Evolutionary conservation across 2,329 filamentous ascomycete species (phyloP), one percentile per base, ranked within the genome.

Genomic region (Piedraia hortae): DNA sequence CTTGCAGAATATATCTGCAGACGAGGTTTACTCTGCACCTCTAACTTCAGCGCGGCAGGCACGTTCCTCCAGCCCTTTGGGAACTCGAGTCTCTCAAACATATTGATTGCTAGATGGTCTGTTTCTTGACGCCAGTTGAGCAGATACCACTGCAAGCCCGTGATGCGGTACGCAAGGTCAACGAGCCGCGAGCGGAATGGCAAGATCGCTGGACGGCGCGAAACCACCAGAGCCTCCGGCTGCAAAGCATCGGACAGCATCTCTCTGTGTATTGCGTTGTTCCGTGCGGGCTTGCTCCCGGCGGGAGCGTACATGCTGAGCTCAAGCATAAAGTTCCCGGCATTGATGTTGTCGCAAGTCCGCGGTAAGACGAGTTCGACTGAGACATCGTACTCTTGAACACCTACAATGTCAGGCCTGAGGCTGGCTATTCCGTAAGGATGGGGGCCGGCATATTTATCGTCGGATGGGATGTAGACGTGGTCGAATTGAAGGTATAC

Each of bases 291-390:
- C n/a, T 17, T 18, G 13, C 38, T 37, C 32, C 36, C 44, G 4
- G 35, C 37, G 5, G 43, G 24, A 5, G 33, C 44, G 21, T 73
- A 56, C 22, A 90, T 59, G 28, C 64, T 59, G 9, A 90, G 50
- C 20, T 73, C 68, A 10, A 93, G 51, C 85, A 97, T 97, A 53
- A 91, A 93, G 48, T 93, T 93, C 13, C 85, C 85, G 8, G 61
- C 59, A 2, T 59, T 59, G 11, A 72, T 47, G 37, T 97, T 97
- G 2, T 56, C 46, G 0, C 63, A 65, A 2, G 75, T 85, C 18
- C 69, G 65, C 10, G 85, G 85, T 30, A 97, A 54, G 3, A 61
- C 58, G 14, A 97, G 54, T 11, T 62, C 54, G 2, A 93, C 54
- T 4, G 60, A 56, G 18, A 97, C 59, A 43, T 93, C 78, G 53